Evolutionary conservation across 208 protist genomes (phyloP).

Genomic region (Crithidia thermophila): DNA sequence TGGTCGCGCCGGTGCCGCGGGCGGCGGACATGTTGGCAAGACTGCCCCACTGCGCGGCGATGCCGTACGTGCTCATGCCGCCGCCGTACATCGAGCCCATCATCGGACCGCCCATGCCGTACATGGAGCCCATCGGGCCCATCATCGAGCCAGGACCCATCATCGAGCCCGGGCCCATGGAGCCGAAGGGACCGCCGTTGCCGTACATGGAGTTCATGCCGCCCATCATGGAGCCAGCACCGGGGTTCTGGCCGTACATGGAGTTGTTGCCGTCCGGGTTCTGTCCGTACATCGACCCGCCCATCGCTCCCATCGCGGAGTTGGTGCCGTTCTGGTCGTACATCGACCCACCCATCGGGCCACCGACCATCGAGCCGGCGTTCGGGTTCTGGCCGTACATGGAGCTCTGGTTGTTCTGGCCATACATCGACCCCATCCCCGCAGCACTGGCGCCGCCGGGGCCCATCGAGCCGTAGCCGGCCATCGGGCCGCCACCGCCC

Average conservation of each 20-base stretch:
- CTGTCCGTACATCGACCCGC: conserved; percentile 22
- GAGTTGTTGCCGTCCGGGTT: conserved; percentile 1
- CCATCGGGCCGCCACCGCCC: conserved; percentile 5
- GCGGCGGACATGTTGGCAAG: conserved; percentile 50
- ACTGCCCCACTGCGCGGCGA: conserved; percentile 65
- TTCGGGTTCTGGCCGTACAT: conserved; percentile 30
- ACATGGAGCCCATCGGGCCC: conserved; percentile 33
- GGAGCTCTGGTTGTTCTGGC: conserved; percentile 14
- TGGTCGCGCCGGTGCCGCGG: conserved; percentile 1
- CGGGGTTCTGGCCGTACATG: conserved; percentile 33
- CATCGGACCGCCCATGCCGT: conserved; percentile 46
- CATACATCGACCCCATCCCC: conserved; percentile 24
- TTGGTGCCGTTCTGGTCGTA: conserved; percentile 35
- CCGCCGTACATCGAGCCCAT: conserved; percentile 41
- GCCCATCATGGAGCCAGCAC: conserved; percentile 17
- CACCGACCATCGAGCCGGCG: not conserved
- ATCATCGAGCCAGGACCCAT: conserved; percentile 5
- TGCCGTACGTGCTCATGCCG: conserved; percentile 46
- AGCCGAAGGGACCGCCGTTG: conserved; percentile 20
- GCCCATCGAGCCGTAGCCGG: conserved; percentile 13
- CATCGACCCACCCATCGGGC: conserved; percentile 14
- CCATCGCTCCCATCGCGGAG: conserved; percentile 26
- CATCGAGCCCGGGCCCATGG: conserved; percentile 34
- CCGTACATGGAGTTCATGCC: conserved; percentile 34
- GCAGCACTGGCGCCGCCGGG: not conserved